Evolutionary conservation across 176 grass and related monocot species (phyloP).

Genomic region (Bolboschoenus planiculmis): DNA sequence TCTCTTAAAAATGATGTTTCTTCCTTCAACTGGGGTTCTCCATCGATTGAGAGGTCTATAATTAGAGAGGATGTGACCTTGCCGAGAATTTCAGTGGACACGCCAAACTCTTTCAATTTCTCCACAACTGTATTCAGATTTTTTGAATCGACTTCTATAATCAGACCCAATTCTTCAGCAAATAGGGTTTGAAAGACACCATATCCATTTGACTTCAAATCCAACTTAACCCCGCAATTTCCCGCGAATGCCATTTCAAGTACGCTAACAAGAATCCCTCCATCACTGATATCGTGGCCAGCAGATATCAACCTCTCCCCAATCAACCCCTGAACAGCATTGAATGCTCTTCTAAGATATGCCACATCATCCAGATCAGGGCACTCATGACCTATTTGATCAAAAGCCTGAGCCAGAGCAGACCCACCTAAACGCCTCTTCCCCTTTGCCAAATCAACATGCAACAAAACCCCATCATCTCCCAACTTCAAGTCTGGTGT

Average conservation of each 20-base stretch:
- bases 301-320: constrained; percentile 59
- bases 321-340: constrained; percentile 63
- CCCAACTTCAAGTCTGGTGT: constrained; percentile 89
- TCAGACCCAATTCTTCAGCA: constrained; percentile 75
- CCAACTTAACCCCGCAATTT: constrained; percentile 68
- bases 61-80: constrained; percentile 49
- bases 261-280: constrained; percentile 64
- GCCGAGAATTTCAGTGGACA: constrained; percentile 59
- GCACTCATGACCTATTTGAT: constrained; percentile 81
- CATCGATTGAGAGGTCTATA: constrained; percentile 55
- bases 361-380: constrained; percentile 73
- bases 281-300: constrained; percentile 89
- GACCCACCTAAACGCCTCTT: constrained; percentile 59
- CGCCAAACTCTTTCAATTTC: constrained; percentile 53
- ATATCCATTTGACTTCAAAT: constrained; percentile 42
- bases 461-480: constrained; percentile 59
- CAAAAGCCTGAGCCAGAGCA: constrained; percentile 80
- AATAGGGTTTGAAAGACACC: constrained; percentile 61
- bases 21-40: constrained; percentile 50
- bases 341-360: constrained; percentile 66
- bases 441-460: constrained; percentile 80
- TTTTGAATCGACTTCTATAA: constrained; percentile 50
- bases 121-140: constrained; percentile 38
- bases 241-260: constrained; percentile 96
- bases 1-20: constrained; percentile 65